Evolutionary conservation across 1,139 yeast species (phyloP), one percentile per base, ranked within the genome.

Genomic region (Suhomyces atakaporum): DNA sequence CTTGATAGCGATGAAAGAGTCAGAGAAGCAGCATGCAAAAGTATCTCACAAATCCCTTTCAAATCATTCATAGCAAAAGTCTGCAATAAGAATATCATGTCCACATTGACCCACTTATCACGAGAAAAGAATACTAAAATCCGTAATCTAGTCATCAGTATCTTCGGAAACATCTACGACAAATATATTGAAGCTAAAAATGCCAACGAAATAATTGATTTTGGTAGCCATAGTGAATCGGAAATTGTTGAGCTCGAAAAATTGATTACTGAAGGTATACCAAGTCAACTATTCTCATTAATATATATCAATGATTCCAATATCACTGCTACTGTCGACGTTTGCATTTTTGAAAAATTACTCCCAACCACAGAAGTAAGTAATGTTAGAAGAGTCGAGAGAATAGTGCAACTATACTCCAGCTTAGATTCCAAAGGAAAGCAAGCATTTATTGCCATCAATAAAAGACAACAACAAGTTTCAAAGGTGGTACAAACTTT

Each of bases 1-100:
- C 69, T 84, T 28, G 97, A 90, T 58, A 66, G 81, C 0, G 90
- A 86, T 50, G 94, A 84, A 43, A 73, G 69, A 33, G 95, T 87
- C 2, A 71, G 97, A 44, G 64, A 77, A 20, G 63, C 73, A 1
- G 79, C 95, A 0, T 79, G 89, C 44, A 54, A 55, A 26, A 62
- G 79, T 1, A 51, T 80, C 16, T 60, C 68, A 18, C 53, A 59
- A 19, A 55, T 77, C 14, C 67, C 74, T 1, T 66, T 63, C 29
- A 58, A 56, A 24, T 51, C 63, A 5, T 63, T 77, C 40, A 63
- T 79, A 39, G 60, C 56, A 29, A 71, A 62, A 37, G 56, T 80
- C 13, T 68, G 77, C 36, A 72, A 66, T 40, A 61, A 64, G 14
- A 57, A 73, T 2, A 66, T 83, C 7, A 65, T 83, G 60, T 59